Evolutionary conservation across 805 yeast species (phyloP).

Genomic region (Metschnikowia arizonensis): DNA sequence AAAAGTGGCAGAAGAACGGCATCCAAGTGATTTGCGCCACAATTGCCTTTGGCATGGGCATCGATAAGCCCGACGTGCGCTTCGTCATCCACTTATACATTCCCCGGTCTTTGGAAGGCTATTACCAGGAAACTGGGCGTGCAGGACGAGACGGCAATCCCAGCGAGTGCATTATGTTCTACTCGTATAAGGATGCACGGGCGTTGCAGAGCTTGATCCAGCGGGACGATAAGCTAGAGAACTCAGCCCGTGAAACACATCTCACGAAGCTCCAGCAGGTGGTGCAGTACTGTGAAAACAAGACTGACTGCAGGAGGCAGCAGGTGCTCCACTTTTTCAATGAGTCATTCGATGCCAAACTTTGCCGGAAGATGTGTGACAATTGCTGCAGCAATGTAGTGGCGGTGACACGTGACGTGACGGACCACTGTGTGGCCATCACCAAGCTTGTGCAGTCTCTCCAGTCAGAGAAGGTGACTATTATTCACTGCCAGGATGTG

Average conservation of each 20-base stretch:
- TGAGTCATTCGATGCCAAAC: slow-evolving; percentile 64
- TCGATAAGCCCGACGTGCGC: slow-evolving; percentile 93
- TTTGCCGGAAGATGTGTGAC: slow-evolving; percentile 77
- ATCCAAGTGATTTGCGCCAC: slow-evolving; percentile 90
- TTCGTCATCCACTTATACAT: slow-evolving; percentile 84
- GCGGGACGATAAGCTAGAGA: slow-evolving; percentile 64
- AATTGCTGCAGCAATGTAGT: slow-evolving; percentile 53
- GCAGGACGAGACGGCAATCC: slow-evolving; percentile 93
- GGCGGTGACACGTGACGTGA: slow-evolving; percentile 61
- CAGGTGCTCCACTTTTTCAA: slow-evolving; percentile 89
- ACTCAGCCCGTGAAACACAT: slow-evolving; percentile 69
- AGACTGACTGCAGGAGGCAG: slow-evolving; percentile 82
- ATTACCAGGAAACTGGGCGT: slow-evolving; percentile 97
- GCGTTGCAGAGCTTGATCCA: slow-evolving; percentile 72
- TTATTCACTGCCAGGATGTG: slow-evolving; percentile 77
- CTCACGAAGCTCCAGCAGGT: slow-evolving; percentile 74
- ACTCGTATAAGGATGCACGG: slow-evolving; percentile 75
- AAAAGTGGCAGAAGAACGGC: slow-evolving; percentile 70
- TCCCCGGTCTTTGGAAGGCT: slow-evolving; percentile 91
- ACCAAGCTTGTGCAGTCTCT: slow-evolving; percentile 55
- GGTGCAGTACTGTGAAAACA: slow-evolving; percentile 86
- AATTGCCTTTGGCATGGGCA: slow-evolving; percentile 98
- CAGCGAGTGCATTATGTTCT: slow-evolving; percentile 81
- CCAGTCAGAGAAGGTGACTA: slow-evolving; percentile 61
- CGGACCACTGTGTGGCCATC: slow-evolving; percentile 56